Conservation (phyloP, 2,329 filamentous ascomycete genomes). For the Shiraia bambusicola region DNA sequence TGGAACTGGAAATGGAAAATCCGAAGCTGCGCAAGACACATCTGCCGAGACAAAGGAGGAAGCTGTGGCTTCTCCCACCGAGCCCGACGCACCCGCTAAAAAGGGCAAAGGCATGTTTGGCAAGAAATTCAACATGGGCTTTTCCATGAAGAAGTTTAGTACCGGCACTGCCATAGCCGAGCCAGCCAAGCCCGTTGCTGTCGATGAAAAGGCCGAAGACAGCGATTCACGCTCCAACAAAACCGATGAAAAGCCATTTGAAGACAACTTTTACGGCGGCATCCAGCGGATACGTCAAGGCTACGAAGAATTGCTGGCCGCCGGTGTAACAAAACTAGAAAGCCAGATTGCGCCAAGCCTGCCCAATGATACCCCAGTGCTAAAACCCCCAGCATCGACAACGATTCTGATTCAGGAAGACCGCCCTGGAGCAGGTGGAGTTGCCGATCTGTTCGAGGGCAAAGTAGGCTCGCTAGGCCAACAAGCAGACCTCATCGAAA, state of each 20-base stretch:
- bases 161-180: conserved; percentile 61
- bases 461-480: conserved; percentile 75
- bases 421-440: conserved; percentile 61
- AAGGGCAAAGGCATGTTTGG: conserved; percentile 68
- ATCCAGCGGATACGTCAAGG: conserved; percentile 71
- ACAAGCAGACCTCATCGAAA: conserved; percentile 81
- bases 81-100: conserved; percentile 45
- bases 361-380: conserved; percentile 71
- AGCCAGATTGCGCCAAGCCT: conserved; percentile 68
- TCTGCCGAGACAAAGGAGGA: conserved; percentile 34
- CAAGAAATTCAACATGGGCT: conserved; percentile 78
- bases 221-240: conserved; percentile 61
- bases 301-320: conserved; percentile 68
- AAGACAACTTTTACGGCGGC: conserved; percentile 72
- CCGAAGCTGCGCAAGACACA: conserved; percentile 26
- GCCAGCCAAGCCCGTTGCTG: conserved; percentile 67
- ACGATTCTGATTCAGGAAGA: conserved; percentile 67
- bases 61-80: conserved; percentile 45
- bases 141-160: conserved; percentile 81
- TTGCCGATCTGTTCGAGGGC: conserved; percentile 86
- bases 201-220: conserved; percentile 71
- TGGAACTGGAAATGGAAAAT: conserved; percentile 29
- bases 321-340: conserved; percentile 55
- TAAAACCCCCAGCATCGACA: conserved; percentile 68
- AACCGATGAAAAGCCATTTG: conserved; percentile 68